Evolutionary conservation across 2,329 filamentous ascomycete species (phyloP).

Genomic region (Celoporthe dispersa): DNA sequence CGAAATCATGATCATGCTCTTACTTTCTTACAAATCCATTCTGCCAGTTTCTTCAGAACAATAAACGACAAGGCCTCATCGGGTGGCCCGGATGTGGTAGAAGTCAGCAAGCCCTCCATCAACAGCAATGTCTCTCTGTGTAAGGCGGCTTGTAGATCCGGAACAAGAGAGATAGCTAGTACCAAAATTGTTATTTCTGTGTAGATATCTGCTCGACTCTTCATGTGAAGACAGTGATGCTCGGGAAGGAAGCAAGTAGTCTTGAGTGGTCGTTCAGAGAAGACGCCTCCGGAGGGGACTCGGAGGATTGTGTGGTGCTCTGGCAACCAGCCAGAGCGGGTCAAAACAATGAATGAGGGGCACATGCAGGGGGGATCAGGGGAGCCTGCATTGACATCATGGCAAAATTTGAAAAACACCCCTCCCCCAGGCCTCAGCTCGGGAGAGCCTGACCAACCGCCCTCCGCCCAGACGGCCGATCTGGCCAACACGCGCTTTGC

Average conservation of each 20-base stretch:
- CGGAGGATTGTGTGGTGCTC: constrained; percentile 4
- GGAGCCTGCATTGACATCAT: constrained; percentile 29
- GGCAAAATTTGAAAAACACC: constrained; percentile 25
- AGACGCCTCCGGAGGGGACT: not conserved
- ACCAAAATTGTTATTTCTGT: not conserved
- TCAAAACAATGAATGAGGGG: constrained; percentile 27
- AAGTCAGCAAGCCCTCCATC: not conserved
- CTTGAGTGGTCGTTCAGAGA: not conserved
- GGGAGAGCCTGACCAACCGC: constrained; percentile 8
- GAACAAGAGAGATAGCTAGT: not conserved
- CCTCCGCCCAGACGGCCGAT: not conserved
- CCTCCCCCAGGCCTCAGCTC: not conserved
- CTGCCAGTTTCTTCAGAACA: not conserved
- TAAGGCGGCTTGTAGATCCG: not conserved
- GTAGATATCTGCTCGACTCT: not conserved
- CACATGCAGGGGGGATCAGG: constrained; percentile 24
- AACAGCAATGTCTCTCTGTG: not conserved
- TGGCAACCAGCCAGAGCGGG: constrained; percentile 17
- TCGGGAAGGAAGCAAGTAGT: not conserved
- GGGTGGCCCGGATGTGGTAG: not conserved
- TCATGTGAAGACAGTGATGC: not conserved
- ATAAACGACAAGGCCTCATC: not conserved
- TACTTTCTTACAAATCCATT: too few species aligned
- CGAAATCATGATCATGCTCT: not conserved
- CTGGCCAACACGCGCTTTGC: not conserved